phyloP scores from a whole-genome alignment of 345 rosid species.

The Luvunga scandens region DNA sequence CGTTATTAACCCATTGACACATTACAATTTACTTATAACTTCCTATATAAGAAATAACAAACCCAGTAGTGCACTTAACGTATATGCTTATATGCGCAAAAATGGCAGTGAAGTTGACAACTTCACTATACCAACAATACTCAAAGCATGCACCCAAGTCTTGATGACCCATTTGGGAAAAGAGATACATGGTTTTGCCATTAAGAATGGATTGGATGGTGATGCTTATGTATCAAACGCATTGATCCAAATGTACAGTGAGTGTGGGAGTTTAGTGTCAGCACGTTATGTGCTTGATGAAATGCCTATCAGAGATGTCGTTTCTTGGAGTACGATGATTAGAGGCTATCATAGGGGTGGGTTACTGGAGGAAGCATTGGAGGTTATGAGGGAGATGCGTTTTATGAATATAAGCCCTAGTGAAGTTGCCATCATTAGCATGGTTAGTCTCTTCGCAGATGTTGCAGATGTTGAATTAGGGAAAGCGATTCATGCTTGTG shows the following conservation, averaged over 20 bases:
- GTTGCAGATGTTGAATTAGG: slow-evolving; percentile 25
- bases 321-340: slow-evolving; percentile 58
- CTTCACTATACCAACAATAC: slow-evolving; percentile 37
- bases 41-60: slow-evolving; percentile 30
- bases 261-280: slow-evolving; percentile 24
- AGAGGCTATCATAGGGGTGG: slow-evolving; percentile 26
- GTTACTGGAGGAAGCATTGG: slow-evolving; percentile 30
- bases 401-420: slow-evolving; percentile 25
- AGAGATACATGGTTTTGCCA: slow-evolving; percentile 44
- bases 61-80: slow-evolving; percentile 26
- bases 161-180: slow-evolving; percentile 28
- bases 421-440: slow-evolving; percentile 38
- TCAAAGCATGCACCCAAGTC: slow-evolving; percentile 44
- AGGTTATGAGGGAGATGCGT: slow-evolving; percentile 31
- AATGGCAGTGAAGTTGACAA: slow-evolving; percentile 30
- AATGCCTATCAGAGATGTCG: slow-evolving; percentile 43
- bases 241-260: slow-evolving; percentile 43
- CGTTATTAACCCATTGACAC: slow-evolving; percentile 16
- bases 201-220: slow-evolving; percentile 33
- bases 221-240: slow-evolving; percentile 41
- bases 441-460: slow-evolving; percentile 32
- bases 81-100: slow-evolving; percentile 30
- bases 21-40: slow-evolving; percentile 27
- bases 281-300: slow-evolving; percentile 39
- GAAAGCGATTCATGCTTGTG: slow-evolving; percentile 39